phyloP scores from a whole-genome alignment of 2,329 filamentous ascomycete genomes.

The Pseudocercospora crystallina region DNA sequence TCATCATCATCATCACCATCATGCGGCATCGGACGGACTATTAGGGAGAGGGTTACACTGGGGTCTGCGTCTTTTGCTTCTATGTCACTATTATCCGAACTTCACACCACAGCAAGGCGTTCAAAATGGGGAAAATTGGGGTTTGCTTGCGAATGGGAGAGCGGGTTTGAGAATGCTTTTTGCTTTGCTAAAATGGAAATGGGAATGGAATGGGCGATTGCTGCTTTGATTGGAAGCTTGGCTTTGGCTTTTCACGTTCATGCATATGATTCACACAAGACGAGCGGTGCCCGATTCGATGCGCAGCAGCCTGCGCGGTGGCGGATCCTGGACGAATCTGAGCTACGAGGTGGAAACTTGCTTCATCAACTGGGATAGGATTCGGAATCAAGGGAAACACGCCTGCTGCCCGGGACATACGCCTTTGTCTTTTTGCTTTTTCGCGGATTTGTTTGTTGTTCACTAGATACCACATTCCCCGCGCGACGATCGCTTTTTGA shows the following conservation, averaged over 20 bases:
- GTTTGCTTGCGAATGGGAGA: not conserved
- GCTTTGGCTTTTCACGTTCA: slow-evolving; percentile 1
- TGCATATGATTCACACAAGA: slow-evolving; percentile 2
- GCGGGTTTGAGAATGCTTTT: too few species aligned
- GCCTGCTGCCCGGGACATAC: too few species aligned
- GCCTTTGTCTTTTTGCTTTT: too few species aligned
- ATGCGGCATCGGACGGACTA: slow-evolving; percentile 7
- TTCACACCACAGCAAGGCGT: slow-evolving; percentile 6
- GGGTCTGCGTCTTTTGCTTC: slow-evolving; percentile 3
- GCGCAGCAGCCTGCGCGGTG: too few species aligned
- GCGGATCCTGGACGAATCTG: too few species aligned
- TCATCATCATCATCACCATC: not conserved
- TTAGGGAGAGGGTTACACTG: slow-evolving; percentile 2
- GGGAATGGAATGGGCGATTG: slow-evolving; percentile 1
- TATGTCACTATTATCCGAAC: slow-evolving; percentile 3
- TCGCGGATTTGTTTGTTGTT: too few species aligned
- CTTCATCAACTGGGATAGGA: too few species aligned
- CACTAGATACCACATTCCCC: too few species aligned
- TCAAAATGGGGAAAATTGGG: slow-evolving; percentile 5
- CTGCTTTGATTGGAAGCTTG: not conserved
- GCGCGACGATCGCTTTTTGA: too few species aligned
- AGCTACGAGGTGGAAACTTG: too few species aligned
- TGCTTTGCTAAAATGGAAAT: slow-evolving; percentile 3
- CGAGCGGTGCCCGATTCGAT: too few species aligned
- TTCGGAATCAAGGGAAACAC: too few species aligned